Conservation (phyloP, 352 stramenopile species). For the Saprolegnia diclina region DNA sequence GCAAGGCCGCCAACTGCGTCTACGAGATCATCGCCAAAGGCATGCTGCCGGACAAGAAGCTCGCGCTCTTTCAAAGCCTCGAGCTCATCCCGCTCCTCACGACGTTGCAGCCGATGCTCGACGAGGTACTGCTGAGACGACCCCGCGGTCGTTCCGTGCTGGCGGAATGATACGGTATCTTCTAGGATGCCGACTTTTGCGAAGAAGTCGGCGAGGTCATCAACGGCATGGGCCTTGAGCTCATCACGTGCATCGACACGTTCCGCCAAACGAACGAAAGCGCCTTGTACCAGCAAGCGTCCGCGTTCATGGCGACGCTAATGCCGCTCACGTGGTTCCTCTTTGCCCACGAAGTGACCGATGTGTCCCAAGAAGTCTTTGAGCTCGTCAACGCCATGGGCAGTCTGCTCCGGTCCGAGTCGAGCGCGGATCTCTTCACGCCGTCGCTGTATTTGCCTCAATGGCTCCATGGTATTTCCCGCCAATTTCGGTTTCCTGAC, state of each 20-base stretch:
- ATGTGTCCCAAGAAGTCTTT: conserved; percentile 83
- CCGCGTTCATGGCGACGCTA: conserved; percentile 51
- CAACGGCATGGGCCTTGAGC: conserved; percentile 70
- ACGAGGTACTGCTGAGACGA: too few relatives aligned
- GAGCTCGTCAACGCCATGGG: conserved; percentile 77
- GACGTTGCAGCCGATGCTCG: conserved; percentile 45
- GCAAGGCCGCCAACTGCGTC: conserved; percentile 71
- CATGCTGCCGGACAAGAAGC: conserved; percentile 78
- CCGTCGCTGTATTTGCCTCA: conserved; percentile 70
- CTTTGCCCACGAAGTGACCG: conserved; percentile 74
- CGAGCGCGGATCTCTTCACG: conserved; percentile 52
- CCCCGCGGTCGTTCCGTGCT: too few relatives aligned
- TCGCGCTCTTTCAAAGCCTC: conserved; percentile 65
- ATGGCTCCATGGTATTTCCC: conserved; percentile 77
- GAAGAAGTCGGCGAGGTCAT: conserved; percentile 80
- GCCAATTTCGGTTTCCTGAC: conserved; percentile 72
- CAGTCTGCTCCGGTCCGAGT: conserved; percentile 59
- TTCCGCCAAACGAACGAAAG: conserved; percentile 56
- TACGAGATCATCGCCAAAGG: conserved; percentile 84
- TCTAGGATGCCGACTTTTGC: conserved; percentile 52
- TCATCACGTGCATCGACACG: conserved; percentile 71
- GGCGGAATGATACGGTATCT: too few relatives aligned
- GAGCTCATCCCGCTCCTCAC: conserved; percentile 59
- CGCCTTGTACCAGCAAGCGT: conserved; percentile 47
- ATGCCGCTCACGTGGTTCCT: conserved; percentile 80